A percentile compares a stretch with the other conserved stretches of the same genome.
phyloP scores from a whole-genome alignment of 345 rosid species.

The Alliaria petiolata region DNA sequence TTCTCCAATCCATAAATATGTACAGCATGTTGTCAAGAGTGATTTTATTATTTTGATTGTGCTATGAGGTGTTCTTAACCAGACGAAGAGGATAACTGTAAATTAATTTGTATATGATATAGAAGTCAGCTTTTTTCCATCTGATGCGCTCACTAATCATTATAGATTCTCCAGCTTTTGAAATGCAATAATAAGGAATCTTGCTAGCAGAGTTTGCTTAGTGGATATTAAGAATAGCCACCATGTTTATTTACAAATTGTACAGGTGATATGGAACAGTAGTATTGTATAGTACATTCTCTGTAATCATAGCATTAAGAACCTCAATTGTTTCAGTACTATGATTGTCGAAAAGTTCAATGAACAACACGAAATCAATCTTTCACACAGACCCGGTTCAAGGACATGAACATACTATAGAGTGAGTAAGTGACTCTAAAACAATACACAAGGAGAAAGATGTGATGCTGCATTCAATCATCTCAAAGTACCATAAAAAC shows the following conservation, averaged over 20 bases:
- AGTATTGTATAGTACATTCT: background rate
- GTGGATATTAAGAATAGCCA: background rate
- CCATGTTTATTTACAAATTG: too few relatives aligned
- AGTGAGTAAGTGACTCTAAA: background rate
- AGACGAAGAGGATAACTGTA: too few relatives aligned
- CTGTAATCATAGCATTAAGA: too few relatives aligned
- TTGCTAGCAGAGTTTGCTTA: background rate
- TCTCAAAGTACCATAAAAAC: too few relatives aligned
- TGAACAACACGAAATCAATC: background rate
- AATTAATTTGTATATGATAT: too few relatives aligned
- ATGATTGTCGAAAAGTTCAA: background rate
- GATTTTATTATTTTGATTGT: too few relatives aligned
- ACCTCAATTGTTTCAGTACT: background rate
- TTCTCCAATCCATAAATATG: background rate
- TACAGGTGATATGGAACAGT: background rate
- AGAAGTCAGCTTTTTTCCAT: too few relatives aligned
- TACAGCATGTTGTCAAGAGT: too few relatives aligned
- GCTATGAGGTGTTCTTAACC: too few relatives aligned
- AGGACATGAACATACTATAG: background rate
- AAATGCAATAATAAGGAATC: background rate
- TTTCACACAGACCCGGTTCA: too few relatives aligned
- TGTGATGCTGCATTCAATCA: background rate
- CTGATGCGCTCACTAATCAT: too few relatives aligned
- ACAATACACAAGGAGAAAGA: too few relatives aligned
- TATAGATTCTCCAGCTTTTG: background rate